Evolutionary conservation across 2,329 filamentous ascomycete genomes (phyloP).

Genomic region (Sporothrix dimorphospora): DNA sequence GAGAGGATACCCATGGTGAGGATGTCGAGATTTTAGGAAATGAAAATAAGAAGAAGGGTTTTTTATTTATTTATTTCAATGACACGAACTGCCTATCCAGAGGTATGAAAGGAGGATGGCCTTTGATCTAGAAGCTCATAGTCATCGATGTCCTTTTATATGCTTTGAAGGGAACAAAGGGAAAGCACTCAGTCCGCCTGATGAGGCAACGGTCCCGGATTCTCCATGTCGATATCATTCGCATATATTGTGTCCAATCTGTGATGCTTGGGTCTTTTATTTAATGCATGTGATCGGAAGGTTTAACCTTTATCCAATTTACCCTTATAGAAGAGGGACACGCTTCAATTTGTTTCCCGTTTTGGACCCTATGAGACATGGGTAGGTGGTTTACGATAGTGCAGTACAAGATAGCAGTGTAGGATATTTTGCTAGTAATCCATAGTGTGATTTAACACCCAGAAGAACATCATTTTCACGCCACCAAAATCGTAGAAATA

Average conservation of each 20-base stretch:
- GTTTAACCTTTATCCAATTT: conserved; percentile 12
- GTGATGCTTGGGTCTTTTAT: not conserved
- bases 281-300: not conserved
- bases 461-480: too few species aligned
- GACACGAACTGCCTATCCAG: too few species aligned
- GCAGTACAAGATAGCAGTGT: too few species aligned
- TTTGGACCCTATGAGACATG: not conserved
- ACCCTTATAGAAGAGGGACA: not conserved
- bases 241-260: not conserved
- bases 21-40: not conserved
- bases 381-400: too few species aligned
- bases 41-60: too few species aligned
- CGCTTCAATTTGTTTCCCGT: not conserved
- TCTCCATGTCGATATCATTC: not conserved
- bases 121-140: not conserved
- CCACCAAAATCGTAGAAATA: too few species aligned
- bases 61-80: too few species aligned
- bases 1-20: not conserved
- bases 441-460: too few species aligned
- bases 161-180: too few species aligned
- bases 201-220: not conserved
- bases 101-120: too few species aligned
- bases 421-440: too few species aligned
- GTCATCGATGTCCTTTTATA: not conserved
- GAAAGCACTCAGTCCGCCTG: not conserved